Evolutionary conservation across 2,329 filamentous ascomycete species (phyloP).

Genomic region (Knufia fluminis): DNA sequence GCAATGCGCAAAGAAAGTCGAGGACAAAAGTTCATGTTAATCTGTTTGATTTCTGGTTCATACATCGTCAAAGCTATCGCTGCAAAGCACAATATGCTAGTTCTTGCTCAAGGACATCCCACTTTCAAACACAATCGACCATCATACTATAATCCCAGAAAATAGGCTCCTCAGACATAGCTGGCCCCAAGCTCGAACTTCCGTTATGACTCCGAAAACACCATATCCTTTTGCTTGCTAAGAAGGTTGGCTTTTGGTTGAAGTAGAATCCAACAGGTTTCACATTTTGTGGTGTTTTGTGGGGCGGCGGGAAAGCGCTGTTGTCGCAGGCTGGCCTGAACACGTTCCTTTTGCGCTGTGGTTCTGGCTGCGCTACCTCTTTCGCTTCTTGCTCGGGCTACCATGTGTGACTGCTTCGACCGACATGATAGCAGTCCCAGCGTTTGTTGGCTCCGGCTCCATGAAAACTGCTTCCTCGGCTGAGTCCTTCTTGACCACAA

Average conservation of each 20-base stretch:
- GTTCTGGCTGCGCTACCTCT: constrained; percentile 38
- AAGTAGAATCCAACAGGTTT: background rate
- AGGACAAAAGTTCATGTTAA: too few species aligned
- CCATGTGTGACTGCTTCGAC: constrained; percentile 27
- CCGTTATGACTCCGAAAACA: background rate
- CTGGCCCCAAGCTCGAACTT: background rate
- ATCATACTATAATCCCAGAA: background rate
- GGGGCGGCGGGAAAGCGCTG: background rate
- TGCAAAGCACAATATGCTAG: background rate
- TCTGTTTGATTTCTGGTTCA: constrained; percentile 3
- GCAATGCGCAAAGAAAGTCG: too few species aligned
- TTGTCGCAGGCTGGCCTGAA: too few species aligned
- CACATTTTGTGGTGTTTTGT: background rate
- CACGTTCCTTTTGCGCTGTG: too few species aligned
- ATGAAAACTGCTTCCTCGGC: constrained; percentile 26
- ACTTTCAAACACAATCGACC: background rate
- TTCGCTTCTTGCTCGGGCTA: constrained; percentile 55
- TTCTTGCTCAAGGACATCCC: background rate
- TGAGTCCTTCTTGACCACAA: constrained; percentile 51
- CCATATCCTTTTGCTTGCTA: background rate
- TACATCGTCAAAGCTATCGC: constrained; percentile 3
- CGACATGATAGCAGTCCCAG: constrained; percentile 8
- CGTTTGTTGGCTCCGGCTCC: background rate
- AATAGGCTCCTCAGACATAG: background rate
- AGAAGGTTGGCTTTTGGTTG: background rate